Percentiles rank a stretch among this genome's conserved stretches.
phyloP scores from a whole-genome alignment of 768 basidiomycete species.

The Peribolospora baueri region DNA sequence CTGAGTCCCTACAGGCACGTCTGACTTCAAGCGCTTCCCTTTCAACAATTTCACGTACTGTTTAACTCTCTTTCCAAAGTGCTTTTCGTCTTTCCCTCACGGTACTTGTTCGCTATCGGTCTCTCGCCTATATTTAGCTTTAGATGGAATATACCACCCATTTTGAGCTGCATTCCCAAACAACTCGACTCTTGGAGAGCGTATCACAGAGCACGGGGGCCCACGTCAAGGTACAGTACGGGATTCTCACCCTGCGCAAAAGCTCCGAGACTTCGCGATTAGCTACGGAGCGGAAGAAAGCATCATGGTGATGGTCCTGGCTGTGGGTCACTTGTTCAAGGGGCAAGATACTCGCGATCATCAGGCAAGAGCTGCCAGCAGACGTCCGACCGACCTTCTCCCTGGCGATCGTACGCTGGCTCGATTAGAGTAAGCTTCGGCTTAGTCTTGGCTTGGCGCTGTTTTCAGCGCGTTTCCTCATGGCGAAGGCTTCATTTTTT shows the following conservation, averaged over 20 bases:
- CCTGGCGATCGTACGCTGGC: slow-evolving; percentile 18
- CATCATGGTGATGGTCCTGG: slow-evolving; percentile 95
- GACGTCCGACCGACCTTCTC: slow-evolving; percentile 16
- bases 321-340: slow-evolving; percentile 49
- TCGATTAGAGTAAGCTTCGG: neutral
- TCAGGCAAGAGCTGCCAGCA: slow-evolving; percentile 19
- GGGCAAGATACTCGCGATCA: slow-evolving; percentile 16
- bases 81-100: slow-evolving; percentile 63
- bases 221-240: slow-evolving; percentile 37
- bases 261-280: slow-evolving; percentile 84
- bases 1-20: slow-evolving; percentile 33
- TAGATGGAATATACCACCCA: slow-evolving; percentile 65
- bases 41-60: slow-evolving; percentile 59
- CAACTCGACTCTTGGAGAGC: slow-evolving; percentile 59
- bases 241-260: slow-evolving; percentile 51
- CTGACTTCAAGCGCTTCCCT: slow-evolving; percentile 55
- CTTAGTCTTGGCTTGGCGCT: neutral
- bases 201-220: slow-evolving; percentile 40
- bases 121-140: slow-evolving; percentile 61
- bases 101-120: slow-evolving; percentile 65
- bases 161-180: slow-evolving; percentile 67
- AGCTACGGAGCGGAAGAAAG: slow-evolving; percentile 83
- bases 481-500: no score
- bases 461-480: neutral
- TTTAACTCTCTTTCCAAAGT: slow-evolving; percentile 60